Evolutionary conservation across 2,329 filamentous ascomycete genomes (phyloP), one percentile per base, ranked within the genome.

Genomic region (Coleophoma eucalyptorum): DNA sequence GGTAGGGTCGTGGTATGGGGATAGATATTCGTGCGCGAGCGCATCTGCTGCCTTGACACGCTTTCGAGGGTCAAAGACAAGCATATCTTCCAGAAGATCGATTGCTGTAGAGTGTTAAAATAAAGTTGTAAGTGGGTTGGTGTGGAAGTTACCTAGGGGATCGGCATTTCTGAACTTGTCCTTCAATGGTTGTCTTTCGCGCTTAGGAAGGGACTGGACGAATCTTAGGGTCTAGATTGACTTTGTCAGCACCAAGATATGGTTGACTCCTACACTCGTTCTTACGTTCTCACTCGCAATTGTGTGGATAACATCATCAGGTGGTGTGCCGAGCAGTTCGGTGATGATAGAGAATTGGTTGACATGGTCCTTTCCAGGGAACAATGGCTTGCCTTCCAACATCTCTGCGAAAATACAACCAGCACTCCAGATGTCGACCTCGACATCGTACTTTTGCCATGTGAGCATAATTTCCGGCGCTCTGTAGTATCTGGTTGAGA

Each of bases 301-400:
- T 40, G 90, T 96, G 74, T 96, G 88, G 68, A 99, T 97, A 64
- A 99, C 94, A 79, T 99, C 94, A 70, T 97, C 92, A 34, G 94
- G 94, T 11, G 94, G 94, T 33, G 94, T 97, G 43, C 94, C 94
- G 41, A 99, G 81, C 37, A 99, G 81, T 70, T 99, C 94, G 18
- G 94, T 99, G 69, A 99, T 99, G 76, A 99, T 99, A 59, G 92
- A 97, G 72, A 99, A 99, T 70, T 99, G 94, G 74, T 99, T 96
- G 72, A 99, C 94, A 68, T 99, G 94, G 67, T 99, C 94, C 76
- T 99, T 99, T 69, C 94, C 94, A 0, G 94, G 94, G 79, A 99
- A 99, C 19, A 99, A 76, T 32, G 94, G 94, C 76, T 97, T 97
- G 67, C 94, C 94, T 74, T 97, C 93, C 53, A 99, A 81, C 94